These are phyloP conservation scores for Coniella vitis DNA, from an alignment of 2,329 filamentous ascomycete species.

Conservation along the genomic window DNA sequence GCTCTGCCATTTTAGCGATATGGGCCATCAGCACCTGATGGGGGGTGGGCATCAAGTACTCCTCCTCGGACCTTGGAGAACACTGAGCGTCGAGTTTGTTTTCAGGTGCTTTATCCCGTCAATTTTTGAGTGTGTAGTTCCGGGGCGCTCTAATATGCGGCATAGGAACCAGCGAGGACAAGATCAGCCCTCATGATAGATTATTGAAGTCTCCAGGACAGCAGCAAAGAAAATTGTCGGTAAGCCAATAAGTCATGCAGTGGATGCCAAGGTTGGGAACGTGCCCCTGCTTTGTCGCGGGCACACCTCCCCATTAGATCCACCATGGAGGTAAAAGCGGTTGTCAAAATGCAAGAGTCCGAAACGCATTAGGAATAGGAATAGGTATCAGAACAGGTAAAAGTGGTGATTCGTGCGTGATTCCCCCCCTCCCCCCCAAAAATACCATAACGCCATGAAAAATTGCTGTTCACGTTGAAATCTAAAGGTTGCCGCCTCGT, in stretches of 20 bases:
- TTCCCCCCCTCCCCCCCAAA: background rate
- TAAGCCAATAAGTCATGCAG: background rate
- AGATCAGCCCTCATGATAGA: background rate
- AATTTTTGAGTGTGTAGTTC: too few relatives aligned
- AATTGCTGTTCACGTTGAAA: constrained; percentile 9
- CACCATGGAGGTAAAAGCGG: background rate
- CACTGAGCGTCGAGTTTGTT: too few relatives aligned
- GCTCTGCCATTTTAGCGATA: constrained; percentile 8
- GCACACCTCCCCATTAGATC: background rate
- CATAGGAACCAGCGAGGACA: background rate
- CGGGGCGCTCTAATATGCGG: too few relatives aligned
- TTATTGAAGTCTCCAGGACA: constrained; percentile 13
- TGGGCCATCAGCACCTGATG: constrained; percentile 2
- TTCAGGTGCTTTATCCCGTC: background rate
- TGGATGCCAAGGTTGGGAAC: background rate
- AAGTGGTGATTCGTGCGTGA: constrained; percentile 10
- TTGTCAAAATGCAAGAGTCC: background rate
- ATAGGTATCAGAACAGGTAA: background rate
- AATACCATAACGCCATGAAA: constrained; percentile 9
- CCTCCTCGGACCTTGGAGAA: background rate
- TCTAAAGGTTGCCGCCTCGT: constrained; percentile 17
- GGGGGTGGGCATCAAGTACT: background rate
- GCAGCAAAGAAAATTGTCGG: constrained; percentile 1
- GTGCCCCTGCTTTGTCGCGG: constrained; percentile 1
- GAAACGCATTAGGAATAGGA: background rate